Conservation (phyloP, 306 rosid genomes). For the Prosopis cineraria region DNA sequence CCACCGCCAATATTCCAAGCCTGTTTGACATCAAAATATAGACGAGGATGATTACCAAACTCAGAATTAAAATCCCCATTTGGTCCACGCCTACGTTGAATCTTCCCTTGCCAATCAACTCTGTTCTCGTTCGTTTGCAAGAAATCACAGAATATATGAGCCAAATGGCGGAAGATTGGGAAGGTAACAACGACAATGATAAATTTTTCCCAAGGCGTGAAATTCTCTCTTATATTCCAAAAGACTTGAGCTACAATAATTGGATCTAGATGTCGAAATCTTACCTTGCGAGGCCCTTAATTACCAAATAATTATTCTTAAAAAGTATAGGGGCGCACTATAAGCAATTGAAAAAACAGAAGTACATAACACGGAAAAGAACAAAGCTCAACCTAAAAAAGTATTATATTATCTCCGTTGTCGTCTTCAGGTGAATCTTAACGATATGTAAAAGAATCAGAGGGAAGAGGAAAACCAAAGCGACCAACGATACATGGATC, state of each 20-base stretch:
- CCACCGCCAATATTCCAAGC: constrained; percentile 53
- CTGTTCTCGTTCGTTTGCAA: constrained; percentile 56
- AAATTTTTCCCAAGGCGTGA: constrained; percentile 42
- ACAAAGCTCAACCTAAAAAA: constrained; percentile 36
- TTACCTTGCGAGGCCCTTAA: constrained; percentile 34
- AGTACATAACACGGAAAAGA: constrained; percentile 45
- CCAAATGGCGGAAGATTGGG: constrained; percentile 33
- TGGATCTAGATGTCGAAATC: constrained; percentile 52
- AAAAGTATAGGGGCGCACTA: constrained; percentile 38
- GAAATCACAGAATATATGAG: background rate
- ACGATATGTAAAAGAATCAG: constrained; percentile 22
- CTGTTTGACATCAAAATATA: constrained; percentile 41
- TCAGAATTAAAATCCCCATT: constrained; percentile 45
- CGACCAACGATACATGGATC: constrained; percentile 26
- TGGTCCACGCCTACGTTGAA: constrained; percentile 46
- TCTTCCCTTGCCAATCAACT: constrained; percentile 50
- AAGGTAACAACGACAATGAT: constrained; percentile 27
- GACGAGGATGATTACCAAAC: constrained; percentile 40
- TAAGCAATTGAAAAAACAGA: constrained; percentile 48
- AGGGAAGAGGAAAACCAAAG: constrained; percentile 12
- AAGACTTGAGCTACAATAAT: constrained; percentile 55
- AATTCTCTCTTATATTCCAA: constrained; percentile 48
- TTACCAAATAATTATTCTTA: constrained; percentile 21
- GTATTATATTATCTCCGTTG: constrained; percentile 25
- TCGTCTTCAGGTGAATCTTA: constrained; percentile 43